A percentile compares a stretch with the other conserved stretches of the same genome.
Evolutionary conservation across 306 rosid species (phyloP).

Genomic region (Pueraria montana): DNA sequence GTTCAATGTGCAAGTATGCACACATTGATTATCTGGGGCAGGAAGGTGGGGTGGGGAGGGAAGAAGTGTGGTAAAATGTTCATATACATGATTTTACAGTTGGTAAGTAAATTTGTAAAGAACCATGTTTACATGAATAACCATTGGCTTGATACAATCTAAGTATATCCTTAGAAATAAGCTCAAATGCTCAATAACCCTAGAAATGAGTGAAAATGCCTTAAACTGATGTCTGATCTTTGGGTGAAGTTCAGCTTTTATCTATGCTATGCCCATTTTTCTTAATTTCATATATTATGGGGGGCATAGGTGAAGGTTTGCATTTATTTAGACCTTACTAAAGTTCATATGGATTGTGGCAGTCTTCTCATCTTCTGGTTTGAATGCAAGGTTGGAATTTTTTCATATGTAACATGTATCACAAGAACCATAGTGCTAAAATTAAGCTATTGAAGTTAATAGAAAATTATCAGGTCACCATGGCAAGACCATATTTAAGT

Average conservation of each 20-base stretch:
- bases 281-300: not conserved
- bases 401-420: not conserved
- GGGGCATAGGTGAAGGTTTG: not conserved
- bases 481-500: not conserved
- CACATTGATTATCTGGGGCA: not conserved
- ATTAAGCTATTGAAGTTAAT: slow-evolving; percentile 5
- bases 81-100: slow-evolving; percentile 5
- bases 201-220: not conserved
- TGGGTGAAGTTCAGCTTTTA: not conserved
- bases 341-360: not conserved
- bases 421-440: not conserved
- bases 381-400: not conserved
- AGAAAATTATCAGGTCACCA: not conserved
- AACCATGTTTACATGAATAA: not conserved
- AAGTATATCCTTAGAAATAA: not conserved
- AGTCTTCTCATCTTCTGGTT: not conserved
- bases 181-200: not conserved
- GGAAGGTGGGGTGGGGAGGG: slow-evolving; percentile 9
- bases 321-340: slow-evolving; percentile 5
- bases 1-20: slow-evolving; percentile 9
- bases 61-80: slow-evolving; percentile 38
- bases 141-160: slow-evolving; percentile 13
- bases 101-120: not conserved
- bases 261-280: not conserved
- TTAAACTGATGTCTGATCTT: not conserved